Percentiles rank a stretch among this genome's conserved stretches.
These are phyloP conservation scores for Calonectria crousiana DNA, from an alignment of 2,329 filamentous ascomycete genomes.

Conservation along the genomic window DNA sequence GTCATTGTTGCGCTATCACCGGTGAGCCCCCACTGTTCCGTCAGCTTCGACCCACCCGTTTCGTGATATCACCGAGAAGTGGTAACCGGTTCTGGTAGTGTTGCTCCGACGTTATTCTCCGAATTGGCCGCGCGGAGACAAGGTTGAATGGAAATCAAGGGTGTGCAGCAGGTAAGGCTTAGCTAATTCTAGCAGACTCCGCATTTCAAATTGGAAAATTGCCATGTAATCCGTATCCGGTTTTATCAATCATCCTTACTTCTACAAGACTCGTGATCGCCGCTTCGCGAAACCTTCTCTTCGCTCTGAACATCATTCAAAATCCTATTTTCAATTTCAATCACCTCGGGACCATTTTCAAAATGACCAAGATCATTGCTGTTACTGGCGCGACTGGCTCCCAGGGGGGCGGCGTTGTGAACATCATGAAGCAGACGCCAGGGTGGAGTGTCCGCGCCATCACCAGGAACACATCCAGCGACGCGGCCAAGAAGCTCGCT, in stretches of 20 bases:
- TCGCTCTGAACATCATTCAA: neutral
- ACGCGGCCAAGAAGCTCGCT: constrained; percentile 17
- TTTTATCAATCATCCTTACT: neutral
- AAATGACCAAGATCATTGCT: constrained; percentile 19
- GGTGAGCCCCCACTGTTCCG: neutral
- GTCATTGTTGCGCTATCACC: neutral
- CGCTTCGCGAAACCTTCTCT: neutral
- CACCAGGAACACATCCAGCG: constrained; percentile 13
- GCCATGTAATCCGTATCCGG: neutral
- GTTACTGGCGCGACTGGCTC: constrained; percentile 13
- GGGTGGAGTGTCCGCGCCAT: constrained; percentile 17
- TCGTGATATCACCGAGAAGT: neutral
- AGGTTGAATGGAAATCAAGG: neutral
- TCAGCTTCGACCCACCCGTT: neutral
- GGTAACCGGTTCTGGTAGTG: neutral
- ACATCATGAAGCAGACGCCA: constrained; percentile 11
- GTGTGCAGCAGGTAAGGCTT: neutral
- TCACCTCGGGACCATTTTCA: neutral
- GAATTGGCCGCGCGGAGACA: neutral
- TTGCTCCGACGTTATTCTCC: neutral
- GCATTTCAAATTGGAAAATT: neutral
- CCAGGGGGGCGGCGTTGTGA: constrained; percentile 19
- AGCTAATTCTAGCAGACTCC: neutral
- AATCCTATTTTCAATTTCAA: neutral
- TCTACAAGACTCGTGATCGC: neutral